These are phyloP conservation scores for Neobulgaria alba DNA, from an alignment of 2,329 filamentous ascomycete species.

Conservation along the genomic window DNA sequence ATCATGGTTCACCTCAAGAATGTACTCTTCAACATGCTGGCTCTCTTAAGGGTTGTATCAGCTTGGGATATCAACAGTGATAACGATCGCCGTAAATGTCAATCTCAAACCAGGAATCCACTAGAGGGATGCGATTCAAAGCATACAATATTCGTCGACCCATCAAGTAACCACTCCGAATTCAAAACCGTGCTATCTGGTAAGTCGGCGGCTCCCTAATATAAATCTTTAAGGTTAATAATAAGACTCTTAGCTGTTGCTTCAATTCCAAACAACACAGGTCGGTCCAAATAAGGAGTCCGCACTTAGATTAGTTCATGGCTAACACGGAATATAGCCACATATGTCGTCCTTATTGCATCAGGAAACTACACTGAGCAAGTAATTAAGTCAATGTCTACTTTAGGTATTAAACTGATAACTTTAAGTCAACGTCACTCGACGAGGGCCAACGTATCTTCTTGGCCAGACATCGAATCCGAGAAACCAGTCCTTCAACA, in stretches of 20 bases:
- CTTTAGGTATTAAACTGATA: conserved; percentile 29
- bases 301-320: neutral
- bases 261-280: conserved; percentile 23
- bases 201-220: conserved; percentile 2
- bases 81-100: conserved; percentile 16
- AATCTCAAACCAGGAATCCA: conserved; percentile 15
- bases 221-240: conserved; percentile 1
- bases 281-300: conserved; percentile 8
- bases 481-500: conserved; percentile 28
- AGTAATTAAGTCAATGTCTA: conserved; percentile 10
- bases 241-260: conserved; percentile 17
- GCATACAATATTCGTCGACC: conserved; percentile 18
- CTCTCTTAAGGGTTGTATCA: conserved; percentile 6
- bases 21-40: conserved; percentile 3
- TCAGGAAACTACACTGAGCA: conserved; percentile 51
- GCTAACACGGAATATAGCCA: conserved; percentile 7
- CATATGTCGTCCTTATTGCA: conserved; percentile 49
- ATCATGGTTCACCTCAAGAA: neutral
- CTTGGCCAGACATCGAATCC: conserved; percentile 39
- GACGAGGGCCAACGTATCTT: conserved; percentile 49
- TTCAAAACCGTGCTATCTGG: conserved; percentile 24
- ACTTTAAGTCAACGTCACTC: conserved; percentile 53
- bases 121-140: conserved; percentile 20
- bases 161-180: conserved; percentile 5
- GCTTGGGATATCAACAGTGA: conserved; percentile 21